Evolutionary conservation across 2,329 filamentous ascomycete species (phyloP), one percentile per base, ranked within the genome.

Genomic region (Neoarthrinium moseri): DNA sequence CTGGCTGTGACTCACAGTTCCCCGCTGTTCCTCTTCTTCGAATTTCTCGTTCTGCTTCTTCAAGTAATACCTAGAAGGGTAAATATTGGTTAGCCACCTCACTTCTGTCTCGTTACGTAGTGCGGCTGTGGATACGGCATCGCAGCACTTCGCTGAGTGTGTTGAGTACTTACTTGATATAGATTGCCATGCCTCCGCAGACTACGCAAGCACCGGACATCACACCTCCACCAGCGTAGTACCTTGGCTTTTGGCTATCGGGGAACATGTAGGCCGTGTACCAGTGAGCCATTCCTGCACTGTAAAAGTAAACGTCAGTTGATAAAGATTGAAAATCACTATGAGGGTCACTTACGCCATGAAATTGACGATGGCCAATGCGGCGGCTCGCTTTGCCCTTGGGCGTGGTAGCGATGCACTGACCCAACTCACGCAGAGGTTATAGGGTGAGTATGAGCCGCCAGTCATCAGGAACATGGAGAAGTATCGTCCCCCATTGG

Each of bases 231-330:
- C 59, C 63, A n/a, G 52, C 53, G 33, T 60, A 60, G 46, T 63
- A 63, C 12, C 56, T 41, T 17, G 60, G 60, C 47, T 60, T 58
- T 38, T 62, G 57, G 45, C 45, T 51, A 30, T 62, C 60, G 0
- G 58, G 58, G 43, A 63, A 61, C 57, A 62, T 60, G 51, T 61
- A 62, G 13, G 47, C 45, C 5, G 60, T 63, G 43, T 61, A 62
- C 15, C 62, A 61, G 39, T 60, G 60, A 0, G 55, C 46, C 8
- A 53, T 46, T 4, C 48, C 52, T 5, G 50, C 48, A 26, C 33
- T 35, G 2, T 20, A 5, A 5, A 4, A 4, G 12, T 17, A 35
- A 0, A n/a, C 20, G 17, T 35, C 18, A 35, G 33, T 11, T 6
- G 12, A 32, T 15, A 11, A 35, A 10, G 7, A 11, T 6, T 15